phyloP scores from a whole-genome alignment of 73 alveolate species.

The Tetrahymena elliotti region DNA sequence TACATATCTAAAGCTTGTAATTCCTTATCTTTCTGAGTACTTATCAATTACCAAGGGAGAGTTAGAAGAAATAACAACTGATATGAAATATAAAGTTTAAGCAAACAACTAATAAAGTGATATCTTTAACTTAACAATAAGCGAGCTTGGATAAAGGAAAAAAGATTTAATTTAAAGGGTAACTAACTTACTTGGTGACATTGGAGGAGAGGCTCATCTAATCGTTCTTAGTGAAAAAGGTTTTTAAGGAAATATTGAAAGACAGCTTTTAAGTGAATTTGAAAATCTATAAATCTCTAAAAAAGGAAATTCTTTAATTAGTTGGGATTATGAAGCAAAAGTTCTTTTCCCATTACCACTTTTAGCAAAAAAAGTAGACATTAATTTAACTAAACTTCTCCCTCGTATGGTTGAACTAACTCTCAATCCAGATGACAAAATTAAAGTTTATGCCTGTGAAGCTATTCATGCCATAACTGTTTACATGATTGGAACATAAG shows the following conservation, averaged over 20 bases:
- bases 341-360: conserved; percentile 75
- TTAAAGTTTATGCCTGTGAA: conserved; percentile 85
- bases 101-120: background rate
- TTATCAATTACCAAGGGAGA: background rate
- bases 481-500: conserved; percentile 86
- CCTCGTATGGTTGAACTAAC: conserved; percentile 85
- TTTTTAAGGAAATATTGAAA: background rate
- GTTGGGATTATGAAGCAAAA: conserved; percentile 76
- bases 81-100: background rate
- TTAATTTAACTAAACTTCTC: conserved; percentile 39
- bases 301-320: conserved; percentile 50
- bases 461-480: conserved; percentile 81
- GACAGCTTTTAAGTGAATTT: background rate
- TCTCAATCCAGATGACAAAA: conserved; percentile 70
- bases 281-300: conserved; percentile 14
- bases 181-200: conserved; percentile 9
- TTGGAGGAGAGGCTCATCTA: conserved; percentile 33
- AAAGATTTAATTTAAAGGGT: conserved; percentile 18
- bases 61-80: conserved; percentile 6
- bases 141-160: background rate
- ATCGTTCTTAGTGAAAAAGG: conserved; percentile 20
- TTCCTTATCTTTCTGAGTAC: conserved; percentile 32
- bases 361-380: conserved; percentile 65
- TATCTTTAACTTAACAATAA: background rate
- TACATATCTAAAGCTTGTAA: background rate